phyloP scores from a whole-genome alignment of 2,329 filamentous ascomycete genomes.

The Venturia carpophila region DNA sequence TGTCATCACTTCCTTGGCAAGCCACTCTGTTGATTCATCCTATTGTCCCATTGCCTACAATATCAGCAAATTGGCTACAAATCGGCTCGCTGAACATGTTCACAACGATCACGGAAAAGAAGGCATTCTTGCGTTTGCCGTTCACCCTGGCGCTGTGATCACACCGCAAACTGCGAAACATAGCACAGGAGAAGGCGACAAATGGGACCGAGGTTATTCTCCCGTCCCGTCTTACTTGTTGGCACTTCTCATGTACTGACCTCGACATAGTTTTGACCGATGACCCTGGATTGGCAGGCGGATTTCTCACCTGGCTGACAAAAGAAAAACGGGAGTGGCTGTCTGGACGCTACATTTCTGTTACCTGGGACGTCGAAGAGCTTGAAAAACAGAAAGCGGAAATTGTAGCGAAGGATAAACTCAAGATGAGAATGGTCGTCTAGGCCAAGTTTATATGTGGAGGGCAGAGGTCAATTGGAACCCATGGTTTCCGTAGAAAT shows the following conservation, averaged over 20 bases:
- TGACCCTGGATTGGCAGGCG: conserved; percentile 17
- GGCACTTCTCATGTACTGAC: conserved; percentile 1
- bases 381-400: conserved; percentile 24
- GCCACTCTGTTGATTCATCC: not conserved
- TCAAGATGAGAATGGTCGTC: conserved; percentile 22
- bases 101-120: conserved; percentile 20
- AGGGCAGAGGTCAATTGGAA: too few relatives aligned
- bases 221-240: not conserved
- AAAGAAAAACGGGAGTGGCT: conserved; percentile 23
- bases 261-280: conserved; percentile 17
- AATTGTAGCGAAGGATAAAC: conserved; percentile 25
- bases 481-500: too few relatives aligned
- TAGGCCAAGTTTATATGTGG: not conserved
- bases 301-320: conserved; percentile 23
- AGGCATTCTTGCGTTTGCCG: conserved; percentile 20
- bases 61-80: conserved; percentile 21
- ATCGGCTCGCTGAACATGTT: conserved; percentile 21
- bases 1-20: conserved; percentile 16
- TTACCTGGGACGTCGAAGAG: conserved; percentile 25
- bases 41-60: conserved; percentile 18
- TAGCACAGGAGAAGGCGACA: conserved; percentile 16
- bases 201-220: conserved; percentile 16
- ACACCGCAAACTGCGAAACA: conserved; percentile 21
- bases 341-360: conserved; percentile 24
- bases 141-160: conserved; percentile 23